A percentile compares a stretch with the other conserved stretches of the same genome.
phyloP scores from a whole-genome alignment of 257 asterid genomes.

The Gentiana dahurica region DNA sequence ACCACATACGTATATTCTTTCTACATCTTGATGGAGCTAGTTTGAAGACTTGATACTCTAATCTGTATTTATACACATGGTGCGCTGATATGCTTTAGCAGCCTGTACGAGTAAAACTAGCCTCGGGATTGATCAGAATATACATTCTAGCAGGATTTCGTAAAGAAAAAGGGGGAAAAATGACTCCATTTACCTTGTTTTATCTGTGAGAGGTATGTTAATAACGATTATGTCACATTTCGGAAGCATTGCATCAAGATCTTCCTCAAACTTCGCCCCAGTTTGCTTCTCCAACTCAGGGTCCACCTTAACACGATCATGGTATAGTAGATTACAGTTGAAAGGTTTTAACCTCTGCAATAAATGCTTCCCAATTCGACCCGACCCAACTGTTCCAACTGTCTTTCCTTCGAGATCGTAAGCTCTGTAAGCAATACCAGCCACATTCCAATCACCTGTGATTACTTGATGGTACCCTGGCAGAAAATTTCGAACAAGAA shows the following conservation, averaged over 20 bases:
- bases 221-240: slow-evolving; percentile 87
- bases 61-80: no score
- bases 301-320: slow-evolving; percentile 79
- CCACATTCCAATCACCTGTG: slow-evolving; percentile 88
- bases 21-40: no score
- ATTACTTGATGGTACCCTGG: slow-evolving; percentile 89
- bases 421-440: slow-evolving; percentile 79
- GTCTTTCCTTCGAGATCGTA: slow-evolving; percentile 98
- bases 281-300: slow-evolving; percentile 60
- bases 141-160: background rate
- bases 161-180: background rate
- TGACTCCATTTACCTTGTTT: slow-evolving; percentile 49
- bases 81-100: background rate
- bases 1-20: no score
- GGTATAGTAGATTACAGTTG: slow-evolving; percentile 81
- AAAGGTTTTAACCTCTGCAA: slow-evolving; percentile 94
- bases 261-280: slow-evolving; percentile 85
- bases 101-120: background rate
- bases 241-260: slow-evolving; percentile 83
- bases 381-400: slow-evolving; percentile 99
- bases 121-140: background rate
- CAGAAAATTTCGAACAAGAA: slow-evolving; percentile 81
- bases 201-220: slow-evolving; percentile 87
- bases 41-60: no score
- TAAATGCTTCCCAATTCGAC: slow-evolving; percentile 75